Conservation (phyloP, 75 land plant genomes). For the Pinus albicaulis region DNA sequence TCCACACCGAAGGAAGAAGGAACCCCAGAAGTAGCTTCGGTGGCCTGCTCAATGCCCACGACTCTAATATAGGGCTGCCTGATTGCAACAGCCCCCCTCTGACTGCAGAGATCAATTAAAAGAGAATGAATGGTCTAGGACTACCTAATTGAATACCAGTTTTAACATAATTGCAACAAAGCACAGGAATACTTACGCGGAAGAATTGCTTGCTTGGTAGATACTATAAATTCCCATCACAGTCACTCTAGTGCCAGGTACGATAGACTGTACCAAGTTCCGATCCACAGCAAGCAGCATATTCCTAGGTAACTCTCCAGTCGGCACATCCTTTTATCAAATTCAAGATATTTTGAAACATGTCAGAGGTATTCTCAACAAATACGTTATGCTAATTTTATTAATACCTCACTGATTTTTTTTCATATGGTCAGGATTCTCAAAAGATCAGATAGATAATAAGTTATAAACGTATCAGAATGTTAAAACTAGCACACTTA, state of each 20-base stretch:
- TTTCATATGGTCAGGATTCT: too few species aligned
- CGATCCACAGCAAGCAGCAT: conserved; percentile 90
- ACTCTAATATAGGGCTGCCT: conserved; percentile 97
- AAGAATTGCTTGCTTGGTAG: conserved; percentile 74
- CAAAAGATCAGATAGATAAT: too few species aligned
- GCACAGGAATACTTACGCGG: conserved; percentile 34
- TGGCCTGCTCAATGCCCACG: conserved; percentile 86
- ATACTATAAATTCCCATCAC: conserved; percentile 95
- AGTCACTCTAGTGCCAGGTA: conserved; percentile 92
- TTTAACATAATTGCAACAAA: neutral
- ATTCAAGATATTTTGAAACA: neutral
- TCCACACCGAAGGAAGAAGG: conserved; percentile 63
- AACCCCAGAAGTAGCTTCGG: conserved; percentile 65
- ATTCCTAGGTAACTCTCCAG: conserved; percentile 98
- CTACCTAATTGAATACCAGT: neutral
- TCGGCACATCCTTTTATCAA: conserved; percentile 82
- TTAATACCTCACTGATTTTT: too few species aligned
- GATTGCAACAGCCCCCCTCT: conserved; percentile 94
- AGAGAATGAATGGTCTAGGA: neutral
- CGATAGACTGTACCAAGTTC: conserved; percentile 84
- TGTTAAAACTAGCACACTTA: too few species aligned
- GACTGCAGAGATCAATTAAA: conserved; percentile 37
- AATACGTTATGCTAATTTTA: neutral
- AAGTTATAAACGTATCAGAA: too few species aligned
- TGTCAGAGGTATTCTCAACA: neutral